phyloP scores from a whole-genome alignment of 2,329 filamentous ascomycete species.

The Taxawa tesnikishii region DNA sequence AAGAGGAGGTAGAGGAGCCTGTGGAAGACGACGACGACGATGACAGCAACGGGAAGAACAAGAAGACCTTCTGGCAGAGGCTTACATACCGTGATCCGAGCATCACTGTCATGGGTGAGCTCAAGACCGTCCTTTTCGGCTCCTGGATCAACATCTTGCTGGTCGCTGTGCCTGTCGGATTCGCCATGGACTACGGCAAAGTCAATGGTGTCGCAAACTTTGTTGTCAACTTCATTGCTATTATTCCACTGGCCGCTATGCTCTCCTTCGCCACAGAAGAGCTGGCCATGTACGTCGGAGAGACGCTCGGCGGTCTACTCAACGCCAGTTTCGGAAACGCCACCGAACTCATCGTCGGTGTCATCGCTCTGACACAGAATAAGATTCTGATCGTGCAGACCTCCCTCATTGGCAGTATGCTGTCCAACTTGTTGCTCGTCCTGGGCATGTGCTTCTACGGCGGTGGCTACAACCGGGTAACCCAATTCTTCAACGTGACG shows the following conservation, averaged over 20 bases:
- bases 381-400: slow-evolving; percentile 84
- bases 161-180: slow-evolving; percentile 62
- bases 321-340: slow-evolving; percentile 78
- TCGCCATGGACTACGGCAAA: slow-evolving; percentile 56
- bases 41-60: slow-evolving; percentile 12
- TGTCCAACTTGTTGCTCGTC: slow-evolving; percentile 81
- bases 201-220: slow-evolving; percentile 51
- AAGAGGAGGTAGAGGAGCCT: slow-evolving; percentile 1
- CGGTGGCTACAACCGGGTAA: slow-evolving; percentile 62
- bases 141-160: slow-evolving; percentile 83
- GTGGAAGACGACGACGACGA: too few relatives aligned
- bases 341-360: slow-evolving; percentile 45
- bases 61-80: slow-evolving; percentile 12
- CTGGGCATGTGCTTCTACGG: slow-evolving; percentile 90
- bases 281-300: slow-evolving; percentile 63
- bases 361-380: slow-evolving; percentile 64
- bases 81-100: slow-evolving; percentile 12
- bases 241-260: slow-evolving; percentile 78
- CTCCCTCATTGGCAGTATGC: slow-evolving; percentile 79
- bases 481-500: slow-evolving; percentile 85
- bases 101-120: slow-evolving; percentile 32
- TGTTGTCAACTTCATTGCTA: slow-evolving; percentile 85
- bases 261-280: slow-evolving; percentile 85
- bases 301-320: slow-evolving; percentile 75
- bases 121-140: slow-evolving; percentile 62